Base-by-base conservation (phyloP, 306 rosid species). In the Biancaea sappan region DNA sequence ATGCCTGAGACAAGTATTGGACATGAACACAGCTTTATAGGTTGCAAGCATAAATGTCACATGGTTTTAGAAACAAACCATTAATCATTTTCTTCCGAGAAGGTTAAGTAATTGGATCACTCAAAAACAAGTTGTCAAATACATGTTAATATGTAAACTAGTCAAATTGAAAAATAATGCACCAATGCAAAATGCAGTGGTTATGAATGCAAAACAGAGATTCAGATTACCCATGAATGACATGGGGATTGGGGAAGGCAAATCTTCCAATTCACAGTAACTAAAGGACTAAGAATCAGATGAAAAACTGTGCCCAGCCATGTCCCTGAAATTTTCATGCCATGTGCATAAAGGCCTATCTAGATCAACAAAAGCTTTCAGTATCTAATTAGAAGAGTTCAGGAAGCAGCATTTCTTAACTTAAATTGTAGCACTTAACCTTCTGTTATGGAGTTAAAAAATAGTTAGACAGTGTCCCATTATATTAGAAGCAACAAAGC, bases 301-400 rank as follows among this genome's bases (percentile, higher is more conserved):
- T 66, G 40, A 40, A 71, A 56, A 48, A 29, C 61, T 26, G 19
- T 61, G 4, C 71, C 25, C 7, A 22, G 37, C 21, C 18, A 40
- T 43, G 11, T 65, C 38, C 37, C 43, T 25, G 3, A 43, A 65
- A 43, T 5, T 38, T 41, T 22, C 15, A 1, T 16, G 26, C 19
- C 16, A 16, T 22, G 34, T 24, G 24, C 44, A 64, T 16, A 71
- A 66, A 57, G 47, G 26, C 43, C 52, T 28, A 47, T 68, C 28
- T 28, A 77, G 68, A 53, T 60, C 7, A 35, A 56, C 35, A 56
- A 41, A 58, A 54, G 19, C 18, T 66, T 76, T 52, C 65, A 29
- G 59, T 35, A 53, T 43, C 58, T 70, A 25, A 73, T 69, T n/a
- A 34, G 72, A 61, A 73, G 35, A 68, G 66, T 67, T 71, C 63